A percentile compares a stretch with the other conserved stretches of the same genome.
Conservation (phyloP, 768 basidiomycete genomes). For the Lactarius sanguifluus region DNA sequence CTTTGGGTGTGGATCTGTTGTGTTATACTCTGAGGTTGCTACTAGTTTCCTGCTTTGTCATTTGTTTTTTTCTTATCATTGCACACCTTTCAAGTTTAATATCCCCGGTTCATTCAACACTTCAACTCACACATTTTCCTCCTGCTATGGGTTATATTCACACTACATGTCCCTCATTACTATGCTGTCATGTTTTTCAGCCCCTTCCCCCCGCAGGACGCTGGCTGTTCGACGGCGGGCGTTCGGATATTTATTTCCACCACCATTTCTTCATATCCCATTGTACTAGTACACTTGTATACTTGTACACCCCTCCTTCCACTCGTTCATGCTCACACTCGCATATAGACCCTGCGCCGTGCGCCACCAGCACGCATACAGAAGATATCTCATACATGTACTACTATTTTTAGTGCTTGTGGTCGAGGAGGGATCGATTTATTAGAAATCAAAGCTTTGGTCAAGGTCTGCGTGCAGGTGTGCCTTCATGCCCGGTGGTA, state of each 20-base stretch:
- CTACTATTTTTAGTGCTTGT: conserved; percentile 1
- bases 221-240: not conserved
- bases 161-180: not conserved
- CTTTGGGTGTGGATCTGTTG: conserved; percentile 8
- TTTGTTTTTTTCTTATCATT: conserved; percentile 1
- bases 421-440: not conserved
- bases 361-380: not conserved
- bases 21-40: conserved; percentile 5
- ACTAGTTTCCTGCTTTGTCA: conserved; percentile 5
- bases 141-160: conserved; percentile 14
- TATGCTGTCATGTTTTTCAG: not conserved
- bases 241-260: not conserved
- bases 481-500: conserved; percentile 90
- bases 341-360: not conserved
- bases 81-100: not conserved
- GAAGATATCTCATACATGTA: not conserved
- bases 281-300: conserved; percentile 14
- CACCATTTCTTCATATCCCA: not conserved
- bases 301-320: not conserved
- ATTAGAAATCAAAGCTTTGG: conserved; percentile 78
- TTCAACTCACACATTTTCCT: not conserved
- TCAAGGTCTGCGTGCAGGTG: conserved; percentile 84
- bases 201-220: not conserved
- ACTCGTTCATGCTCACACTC: conserved; percentile 4
- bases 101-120: not conserved